These are phyloP conservation scores for Oldenlandia corymbosa DNA, from an alignment of 257 asterid species.

Conservation along the genomic window DNA sequence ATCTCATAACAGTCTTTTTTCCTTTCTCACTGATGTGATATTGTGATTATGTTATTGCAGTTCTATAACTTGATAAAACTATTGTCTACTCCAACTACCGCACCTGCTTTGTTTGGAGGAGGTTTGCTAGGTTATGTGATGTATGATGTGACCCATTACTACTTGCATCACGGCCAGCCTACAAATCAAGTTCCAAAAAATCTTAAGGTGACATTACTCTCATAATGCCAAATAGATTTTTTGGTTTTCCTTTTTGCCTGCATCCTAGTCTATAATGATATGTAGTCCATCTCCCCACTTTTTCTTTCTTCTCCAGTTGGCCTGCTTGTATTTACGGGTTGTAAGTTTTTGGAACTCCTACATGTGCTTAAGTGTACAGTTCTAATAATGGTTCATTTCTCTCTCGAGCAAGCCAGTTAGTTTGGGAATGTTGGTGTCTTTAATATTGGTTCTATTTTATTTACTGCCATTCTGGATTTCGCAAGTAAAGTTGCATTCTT, in stretches of 20 bases:
- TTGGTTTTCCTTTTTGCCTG: background rate
- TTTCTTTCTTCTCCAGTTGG: no score
- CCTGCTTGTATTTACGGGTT: no score
- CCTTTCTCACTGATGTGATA: background rate
- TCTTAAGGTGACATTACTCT: conserved; percentile 51
- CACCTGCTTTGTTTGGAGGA: conserved; percentile 83
- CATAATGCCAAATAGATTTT: no score
- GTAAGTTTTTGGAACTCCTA: no score
- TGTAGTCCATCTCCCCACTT: background rate
- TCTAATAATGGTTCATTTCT: no score
- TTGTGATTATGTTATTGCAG: conserved; percentile 31
- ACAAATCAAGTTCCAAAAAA: conserved; percentile 40
- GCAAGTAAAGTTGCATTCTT: no score
- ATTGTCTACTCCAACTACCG: conserved; percentile 45
- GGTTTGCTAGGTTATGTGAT: conserved; percentile 77
- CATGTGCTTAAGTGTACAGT: no score
- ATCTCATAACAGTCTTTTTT: background rate
- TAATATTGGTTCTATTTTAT: no score
- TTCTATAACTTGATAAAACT: conserved; percentile 54
- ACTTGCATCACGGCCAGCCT: conserved; percentile 87
- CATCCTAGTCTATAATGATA: background rate
- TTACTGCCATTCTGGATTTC: no score
- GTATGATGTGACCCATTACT: conserved; percentile 88
- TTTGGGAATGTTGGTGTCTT: no score
- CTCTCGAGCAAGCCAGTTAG: no score